Evolutionary conservation across 164 flowering plant species (phyloP).

Genomic region (Platanus orientalis): DNA sequence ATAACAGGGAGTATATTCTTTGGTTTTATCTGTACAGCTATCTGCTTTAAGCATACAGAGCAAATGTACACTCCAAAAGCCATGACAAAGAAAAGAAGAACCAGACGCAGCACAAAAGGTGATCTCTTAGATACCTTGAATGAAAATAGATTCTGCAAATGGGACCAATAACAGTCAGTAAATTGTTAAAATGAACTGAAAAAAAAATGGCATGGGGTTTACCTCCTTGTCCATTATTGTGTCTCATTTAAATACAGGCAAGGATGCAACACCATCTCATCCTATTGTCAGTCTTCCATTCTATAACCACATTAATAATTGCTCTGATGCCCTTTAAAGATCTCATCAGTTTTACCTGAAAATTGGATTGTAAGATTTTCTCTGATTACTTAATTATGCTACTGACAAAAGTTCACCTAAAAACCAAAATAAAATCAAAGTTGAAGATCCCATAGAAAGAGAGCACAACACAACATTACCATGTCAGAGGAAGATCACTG

Average conservation of each 20-base stretch:
- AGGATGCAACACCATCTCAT: constrained; percentile 7
- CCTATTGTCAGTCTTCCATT: constrained; percentile 7
- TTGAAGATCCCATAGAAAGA: neutral
- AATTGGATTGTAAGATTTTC: constrained; percentile 1
- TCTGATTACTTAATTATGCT: neutral
- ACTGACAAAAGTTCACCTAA: neutral
- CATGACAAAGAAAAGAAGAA: constrained; percentile 20
- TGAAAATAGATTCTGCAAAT: constrained; percentile 23
- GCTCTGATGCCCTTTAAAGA: neutral
- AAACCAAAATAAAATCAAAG: neutral
- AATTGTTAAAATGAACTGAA: neutral
- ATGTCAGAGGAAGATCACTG: no score
- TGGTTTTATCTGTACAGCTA: constrained; percentile 11
- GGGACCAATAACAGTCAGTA: constrained; percentile 6
- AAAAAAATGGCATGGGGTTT: neutral
- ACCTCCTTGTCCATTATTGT: constrained; percentile 5
- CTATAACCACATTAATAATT: constrained; percentile 2
- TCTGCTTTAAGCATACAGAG: constrained; percentile 20
- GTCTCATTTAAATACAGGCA: neutral
- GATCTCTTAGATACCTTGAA: constrained; percentile 19
- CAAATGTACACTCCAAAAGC: constrained; percentile 22
- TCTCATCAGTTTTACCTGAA: constrained; percentile 7
- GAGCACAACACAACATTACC: neutral
- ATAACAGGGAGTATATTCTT: neutral
- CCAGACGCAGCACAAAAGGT: constrained; percentile 15